Conservation (phyloP, 768 basidiomycete genomes). For the Pholiota microspora region DNA sequence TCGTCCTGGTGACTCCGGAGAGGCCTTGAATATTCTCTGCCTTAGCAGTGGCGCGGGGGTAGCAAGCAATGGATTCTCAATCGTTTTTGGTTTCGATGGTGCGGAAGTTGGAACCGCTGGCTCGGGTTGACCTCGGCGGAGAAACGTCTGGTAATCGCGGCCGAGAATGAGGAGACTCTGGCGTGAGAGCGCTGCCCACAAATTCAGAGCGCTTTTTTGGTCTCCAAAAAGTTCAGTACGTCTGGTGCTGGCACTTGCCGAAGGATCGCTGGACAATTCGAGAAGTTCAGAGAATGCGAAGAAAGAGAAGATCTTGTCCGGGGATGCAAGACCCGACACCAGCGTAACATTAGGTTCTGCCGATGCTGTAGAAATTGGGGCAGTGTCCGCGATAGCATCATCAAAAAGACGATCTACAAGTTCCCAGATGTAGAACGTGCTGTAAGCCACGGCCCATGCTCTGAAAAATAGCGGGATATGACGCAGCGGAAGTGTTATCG, state of each 20-base stretch:
- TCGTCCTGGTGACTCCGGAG: slow-evolving; percentile 46
- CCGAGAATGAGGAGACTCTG: slow-evolving; percentile 63
- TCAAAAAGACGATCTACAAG: slow-evolving; percentile 61
- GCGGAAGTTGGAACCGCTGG: slow-evolving; percentile 22
- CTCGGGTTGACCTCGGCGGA: slow-evolving; percentile 51
- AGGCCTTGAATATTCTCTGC: slow-evolving; percentile 44
- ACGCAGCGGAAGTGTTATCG: slow-evolving; percentile 45
- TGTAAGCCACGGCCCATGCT: slow-evolving; percentile 48
- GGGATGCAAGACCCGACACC: slow-evolving; percentile 62
- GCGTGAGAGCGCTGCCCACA: slow-evolving; percentile 63
- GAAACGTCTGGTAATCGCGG: slow-evolving; percentile 63
- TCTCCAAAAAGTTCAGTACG: slow-evolving; percentile 64
- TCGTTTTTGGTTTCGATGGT: slow-evolving; percentile 9
- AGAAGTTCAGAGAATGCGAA: slow-evolving; percentile 68
- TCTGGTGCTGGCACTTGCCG: slow-evolving; percentile 36
- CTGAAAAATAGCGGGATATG: slow-evolving; percentile 44
- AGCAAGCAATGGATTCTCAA: slow-evolving; percentile 24
- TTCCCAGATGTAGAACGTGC: slow-evolving; percentile 63
- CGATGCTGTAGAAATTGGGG: slow-evolving; percentile 41
- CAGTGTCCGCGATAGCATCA: slow-evolving; percentile 52
- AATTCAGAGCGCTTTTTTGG: slow-evolving; percentile 58
- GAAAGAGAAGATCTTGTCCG: slow-evolving; percentile 50
- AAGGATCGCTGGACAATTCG: slow-evolving; percentile 44
- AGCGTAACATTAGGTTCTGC: slow-evolving; percentile 55
- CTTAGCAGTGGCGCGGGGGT: slow-evolving; percentile 39